Conservation (phyloP, 805 yeast species). For the Candida lessepsii region DNA sequence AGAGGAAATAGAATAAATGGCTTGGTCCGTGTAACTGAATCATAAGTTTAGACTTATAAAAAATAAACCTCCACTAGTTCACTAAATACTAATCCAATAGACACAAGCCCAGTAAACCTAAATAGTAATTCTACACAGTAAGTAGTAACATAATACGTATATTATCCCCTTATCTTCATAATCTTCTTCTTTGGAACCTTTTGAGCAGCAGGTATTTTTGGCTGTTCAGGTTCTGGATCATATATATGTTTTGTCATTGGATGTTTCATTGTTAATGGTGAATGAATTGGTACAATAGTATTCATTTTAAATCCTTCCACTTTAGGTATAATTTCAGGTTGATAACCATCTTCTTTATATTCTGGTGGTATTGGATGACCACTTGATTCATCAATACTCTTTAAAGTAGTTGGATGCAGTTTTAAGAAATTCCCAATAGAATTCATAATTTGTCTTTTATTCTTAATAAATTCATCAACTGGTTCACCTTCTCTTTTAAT, state of each 20-base stretch:
- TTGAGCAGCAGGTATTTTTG: constrained; percentile 35
- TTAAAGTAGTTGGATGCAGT: constrained; percentile 66
- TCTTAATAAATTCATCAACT: constrained; percentile 26
- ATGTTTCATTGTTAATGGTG: constrained; percentile 75
- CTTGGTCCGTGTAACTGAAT: too few species aligned
- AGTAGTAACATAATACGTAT: not conserved
- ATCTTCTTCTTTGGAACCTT: constrained; percentile 54
- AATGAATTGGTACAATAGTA: constrained; percentile 83
- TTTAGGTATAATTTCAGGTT: constrained; percentile 60
- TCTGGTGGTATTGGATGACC: constrained; percentile 68
- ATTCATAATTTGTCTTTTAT: constrained; percentile 64
- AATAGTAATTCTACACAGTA: not conserved
- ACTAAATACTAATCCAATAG: too few species aligned
- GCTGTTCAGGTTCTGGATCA: constrained; percentile 49
- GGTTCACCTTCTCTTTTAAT: constrained; percentile 52
- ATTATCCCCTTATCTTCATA: constrained; percentile 57
- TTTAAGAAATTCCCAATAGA: constrained; percentile 61
- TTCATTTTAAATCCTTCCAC: constrained; percentile 90
- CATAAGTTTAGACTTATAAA: too few species aligned
- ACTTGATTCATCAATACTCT: constrained; percentile 47
- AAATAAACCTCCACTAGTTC: too few species aligned
- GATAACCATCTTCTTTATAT: constrained; percentile 45
- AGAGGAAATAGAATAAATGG: too few species aligned
- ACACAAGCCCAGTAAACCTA: too few species aligned
- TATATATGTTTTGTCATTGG: constrained; percentile 77